A percentile compares a stretch with the other conserved stretches of the same genome.
phyloP scores from a whole-genome alignment of 2,329 filamentous ascomycete species.

The Alternaria conjuncta region DNA sequence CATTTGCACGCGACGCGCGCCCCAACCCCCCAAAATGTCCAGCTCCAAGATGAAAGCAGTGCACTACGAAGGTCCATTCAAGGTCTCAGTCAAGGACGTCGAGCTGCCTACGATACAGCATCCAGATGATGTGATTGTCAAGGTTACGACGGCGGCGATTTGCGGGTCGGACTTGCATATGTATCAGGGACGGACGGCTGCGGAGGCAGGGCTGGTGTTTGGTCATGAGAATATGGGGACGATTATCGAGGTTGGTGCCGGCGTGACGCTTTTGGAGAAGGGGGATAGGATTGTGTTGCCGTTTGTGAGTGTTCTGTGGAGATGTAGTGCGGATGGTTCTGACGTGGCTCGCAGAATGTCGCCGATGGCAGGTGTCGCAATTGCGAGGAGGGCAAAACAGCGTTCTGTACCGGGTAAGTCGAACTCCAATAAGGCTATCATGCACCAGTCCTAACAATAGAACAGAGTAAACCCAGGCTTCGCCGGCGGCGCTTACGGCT shows the following conservation, averaged over 20 bases:
- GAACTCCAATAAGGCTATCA: neutral
- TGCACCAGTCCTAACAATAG: conserved; percentile 1
- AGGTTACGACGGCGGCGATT: conserved; percentile 68
- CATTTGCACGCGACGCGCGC: neutral
- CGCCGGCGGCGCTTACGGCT: conserved; percentile 66
- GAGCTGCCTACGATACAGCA: conserved; percentile 65
- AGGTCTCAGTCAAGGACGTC: conserved; percentile 68
- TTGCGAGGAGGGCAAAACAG: conserved; percentile 69
- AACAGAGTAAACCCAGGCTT: conserved; percentile 63
- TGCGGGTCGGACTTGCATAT: conserved; percentile 63
- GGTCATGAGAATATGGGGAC: conserved; percentile 69
- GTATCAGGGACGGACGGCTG: conserved; percentile 71
- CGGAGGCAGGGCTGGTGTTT: conserved; percentile 67
- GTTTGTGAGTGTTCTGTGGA: conserved; percentile 48
- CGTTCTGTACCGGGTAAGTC: conserved; percentile 65
- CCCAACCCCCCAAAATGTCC: conserved; percentile 10
- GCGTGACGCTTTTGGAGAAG: conserved; percentile 67
- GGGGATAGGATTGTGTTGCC: conserved; percentile 70
- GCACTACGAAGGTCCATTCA: conserved; percentile 67
- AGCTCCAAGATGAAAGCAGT: conserved; percentile 64
- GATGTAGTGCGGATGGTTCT: neutral
- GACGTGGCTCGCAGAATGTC: neutral
- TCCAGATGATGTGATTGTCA: conserved; percentile 69
- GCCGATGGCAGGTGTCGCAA: conserved; percentile 61
- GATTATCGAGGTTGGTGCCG: conserved; percentile 61